Evolutionary conservation across 441 rosid species (phyloP), one percentile per base, ranked within the genome.

Genomic region (Gossypium laxum): DNA sequence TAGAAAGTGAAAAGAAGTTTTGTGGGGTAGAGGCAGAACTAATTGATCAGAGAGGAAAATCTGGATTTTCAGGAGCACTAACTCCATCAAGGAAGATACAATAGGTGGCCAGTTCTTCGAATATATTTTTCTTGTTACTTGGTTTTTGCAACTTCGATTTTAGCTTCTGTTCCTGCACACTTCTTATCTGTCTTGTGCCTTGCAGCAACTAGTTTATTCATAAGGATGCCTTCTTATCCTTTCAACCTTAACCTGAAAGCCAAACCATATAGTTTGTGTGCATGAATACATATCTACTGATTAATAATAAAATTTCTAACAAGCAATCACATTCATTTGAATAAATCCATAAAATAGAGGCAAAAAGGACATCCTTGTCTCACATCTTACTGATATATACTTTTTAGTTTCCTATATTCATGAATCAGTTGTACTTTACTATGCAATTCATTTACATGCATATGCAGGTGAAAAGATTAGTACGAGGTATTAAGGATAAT

Each of bases 181-280:
- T 84, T 86, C 82, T 87, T 85, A 74, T 86, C 91, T 11, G 90
- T 89, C 68, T 79, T 83, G 54, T 77, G 76, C 76, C 89, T 84
- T 0, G 82, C 80, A 2, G 83, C 69, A n/a, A 89, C 89, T 58
- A 87, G 76, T 74, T 89, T 89, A 76, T 82, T 82, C 90, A 86
- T 86, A 90, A 3, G 88, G 88, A 45, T 73, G 78, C 51, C 89
- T 89, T 74, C 79, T 83, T 38, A 85, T 82, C 83, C 85, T 87
- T 76, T 89, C 93, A 47, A 89, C 88, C 75, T 89, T 86, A 59
- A 87, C 88, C 89, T 86, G 78, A 56, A 76, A 71, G 45, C 68
- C 72, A 52, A 17, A 17, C 17, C 15, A 48, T 50, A 48, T 2
- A 14, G 1, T 12, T 1, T n/a, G 7, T 14, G 0, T n/a, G 0